phyloP scores from a whole-genome alignment of 176 grass and related monocot genomes.

The Carex parvula region DNA sequence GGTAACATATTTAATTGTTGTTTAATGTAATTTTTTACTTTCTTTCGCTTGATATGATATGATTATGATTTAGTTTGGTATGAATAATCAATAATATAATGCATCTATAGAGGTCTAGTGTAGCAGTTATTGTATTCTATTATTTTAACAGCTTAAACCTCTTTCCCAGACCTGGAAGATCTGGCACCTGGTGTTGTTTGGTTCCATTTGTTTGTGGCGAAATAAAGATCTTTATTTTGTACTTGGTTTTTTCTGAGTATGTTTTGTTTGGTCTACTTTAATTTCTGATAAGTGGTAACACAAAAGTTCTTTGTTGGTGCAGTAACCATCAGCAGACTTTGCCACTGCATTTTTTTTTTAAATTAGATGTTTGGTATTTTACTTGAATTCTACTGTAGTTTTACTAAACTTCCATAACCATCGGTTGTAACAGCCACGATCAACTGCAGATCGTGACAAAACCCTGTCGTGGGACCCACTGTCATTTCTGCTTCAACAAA shows the following conservation, averaged over 20 bases:
- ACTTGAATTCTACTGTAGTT: constrained; percentile 17
- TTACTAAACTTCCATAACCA: not conserved
- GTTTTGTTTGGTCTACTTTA: no score
- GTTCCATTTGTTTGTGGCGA: no score
- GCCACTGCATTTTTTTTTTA: no score
- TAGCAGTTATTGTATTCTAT: not conserved
- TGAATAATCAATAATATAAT: not conserved
- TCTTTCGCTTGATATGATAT: not conserved
- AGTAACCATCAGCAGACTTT: no score
- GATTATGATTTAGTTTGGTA: not conserved
- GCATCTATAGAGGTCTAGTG: not conserved
- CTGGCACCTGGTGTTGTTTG: not conserved
- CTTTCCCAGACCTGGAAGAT: not conserved
- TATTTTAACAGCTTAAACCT: not conserved
- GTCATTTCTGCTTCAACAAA: constrained; percentile 79
- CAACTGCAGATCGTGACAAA: constrained; percentile 75
- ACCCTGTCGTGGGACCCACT: constrained; percentile 63
- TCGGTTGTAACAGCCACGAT: constrained; percentile 26
- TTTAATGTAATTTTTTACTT: not conserved
- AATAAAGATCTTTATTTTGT: no score
- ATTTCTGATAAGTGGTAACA: no score
- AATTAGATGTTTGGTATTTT: not conserved
- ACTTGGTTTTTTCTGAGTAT: no score
- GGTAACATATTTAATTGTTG: constrained; percentile 37
- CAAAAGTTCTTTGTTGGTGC: no score